Base-by-base conservation (phyloP, 176 grass and related monocot species). In the Cocos nucifera region DNA sequence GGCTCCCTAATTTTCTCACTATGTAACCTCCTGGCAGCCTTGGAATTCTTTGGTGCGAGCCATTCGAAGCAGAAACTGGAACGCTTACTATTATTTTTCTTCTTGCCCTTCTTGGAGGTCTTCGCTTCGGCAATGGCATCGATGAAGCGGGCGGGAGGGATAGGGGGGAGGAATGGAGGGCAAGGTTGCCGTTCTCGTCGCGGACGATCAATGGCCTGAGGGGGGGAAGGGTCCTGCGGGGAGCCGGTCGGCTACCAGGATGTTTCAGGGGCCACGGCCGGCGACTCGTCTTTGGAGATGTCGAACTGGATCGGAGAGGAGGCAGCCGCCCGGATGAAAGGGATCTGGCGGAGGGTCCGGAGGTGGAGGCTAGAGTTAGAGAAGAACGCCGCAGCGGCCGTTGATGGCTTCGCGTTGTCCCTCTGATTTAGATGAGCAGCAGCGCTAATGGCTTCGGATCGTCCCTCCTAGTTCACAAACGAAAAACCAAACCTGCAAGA, bases 1-100 rank as follows among this genome's bases (percentile, higher is more conserved):
- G 80, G 73, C 51, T 88, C 83, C 61, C 49, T 54, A 52, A 97
- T 75, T 27, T 88, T 83, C 69, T 91, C 82, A 55, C 88, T 88
- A 73, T 97, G 91, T 65, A 88, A 97, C 66, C 87, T 76, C 60
- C 92, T 90, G 0, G 87, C 84, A 1, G 92, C 92, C 84, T 91
- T 97, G 16, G 92, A 91, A 70, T 90, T 88, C 62, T 88, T 90
- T 30, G 87, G 86, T 53, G 28, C 21, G 52, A 67, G n/a, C 51
- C 4, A 22, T n/a, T 44, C 8, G 51, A 35, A 35, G n/a, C 8
- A 21, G 9, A 7, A 55, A 51, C 19, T 50, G 10, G 10, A 17
- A n/a, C 63, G 71, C 15, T 58, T 67, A 48, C 63, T 76, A 63
- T 69, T 90, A 68, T 76, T 87, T 49, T 73, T 69, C 52, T 59